Base-by-base conservation (phyloP, 1,284 basidiomycete genomes). In the Athelia sp. region DNA sequence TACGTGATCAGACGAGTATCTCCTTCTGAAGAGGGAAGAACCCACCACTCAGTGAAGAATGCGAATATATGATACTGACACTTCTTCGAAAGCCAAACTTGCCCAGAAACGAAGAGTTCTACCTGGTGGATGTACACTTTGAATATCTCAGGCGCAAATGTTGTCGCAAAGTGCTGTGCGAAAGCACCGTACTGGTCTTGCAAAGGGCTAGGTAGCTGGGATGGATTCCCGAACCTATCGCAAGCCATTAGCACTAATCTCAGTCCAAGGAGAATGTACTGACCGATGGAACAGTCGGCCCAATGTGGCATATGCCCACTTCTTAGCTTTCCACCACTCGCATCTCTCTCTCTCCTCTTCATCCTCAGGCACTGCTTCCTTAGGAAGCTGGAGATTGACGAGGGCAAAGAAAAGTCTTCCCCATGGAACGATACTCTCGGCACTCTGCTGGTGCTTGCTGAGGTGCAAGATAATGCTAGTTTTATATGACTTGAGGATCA, bases 321-420 rank as follows among this genome's bases (percentile, higher is more conserved):
- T 94, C 69, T 93, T 94, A 4, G 85, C 79, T 60, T 86, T 87
- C 84, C 88, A 90, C 91, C 91, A 94, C 56, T 90, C 86, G 49
- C 74, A 81, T 46, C 73, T 73, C 65, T 93, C 89, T 35, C 86
- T 73, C 26, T 88, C 86, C 3, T 90, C 87, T 53, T 81, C 75
- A 52, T 88, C 80, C 24, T 78, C 78, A 1, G 88, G 85, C 0
- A 90, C 78, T 18, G 72, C 79, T 1, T 82, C 79, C 45, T 71
- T 66, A 0, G 87, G 84, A 32, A 93, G 69, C 49, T 76, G 73
- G 29, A 90, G 68, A 56, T 86, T 84, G 31, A 93, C 76, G 15
- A 92, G 76, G 46, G 78, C 73, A 66, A 93, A 90, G 32, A 93
- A 70, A n/a, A 93, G 75, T 23, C 80, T 79, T 4, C 89, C 90